phyloP scores from a whole-genome alignment of 371 early-diverging fungal species.

The Haplosporangium sp. region DNA sequence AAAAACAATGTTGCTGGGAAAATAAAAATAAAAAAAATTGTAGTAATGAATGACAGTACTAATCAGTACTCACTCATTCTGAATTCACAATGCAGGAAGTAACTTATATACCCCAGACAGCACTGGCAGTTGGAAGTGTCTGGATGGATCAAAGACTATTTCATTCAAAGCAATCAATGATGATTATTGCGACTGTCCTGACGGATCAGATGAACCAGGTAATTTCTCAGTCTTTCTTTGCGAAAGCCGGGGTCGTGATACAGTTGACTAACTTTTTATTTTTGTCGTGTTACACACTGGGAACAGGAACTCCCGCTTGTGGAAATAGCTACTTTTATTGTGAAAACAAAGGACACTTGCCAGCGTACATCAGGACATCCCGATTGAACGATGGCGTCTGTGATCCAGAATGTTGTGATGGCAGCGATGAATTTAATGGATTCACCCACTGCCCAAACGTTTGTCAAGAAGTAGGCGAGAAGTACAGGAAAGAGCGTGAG shows the following conservation, averaged over 20 bases:
- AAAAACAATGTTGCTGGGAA: neutral
- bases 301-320: slow-evolving; percentile 91
- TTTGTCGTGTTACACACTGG: too few species aligned
- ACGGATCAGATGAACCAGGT: slow-evolving; percentile 97
- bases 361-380: slow-evolving; percentile 74
- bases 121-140: slow-evolving; percentile 74
- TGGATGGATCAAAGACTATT: slow-evolving; percentile 79
- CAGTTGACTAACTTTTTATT: too few species aligned
- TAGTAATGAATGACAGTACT: neutral
- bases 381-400: slow-evolving; percentile 95
- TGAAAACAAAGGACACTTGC: slow-evolving; percentile 79
- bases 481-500: slow-evolving; percentile 27
- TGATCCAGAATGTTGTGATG: slow-evolving; percentile 95
- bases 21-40: neutral
- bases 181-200: slow-evolving; percentile 96
- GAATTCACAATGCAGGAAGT: slow-evolving; percentile 38
- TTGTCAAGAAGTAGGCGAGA: slow-evolving; percentile 67
- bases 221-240: slow-evolving; percentile 1
- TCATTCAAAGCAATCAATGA: slow-evolving; percentile 86
- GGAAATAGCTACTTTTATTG: slow-evolving; percentile 85
- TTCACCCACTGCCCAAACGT: slow-evolving; percentile 74
- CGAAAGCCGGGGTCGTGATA: neutral
- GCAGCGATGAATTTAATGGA: slow-evolving; percentile 83
- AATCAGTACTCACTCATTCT: neutral
- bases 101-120: slow-evolving; percentile 56